Base-by-base conservation (phyloP, 176 grass and related monocot species). In the Juncus inflexus region DNA sequence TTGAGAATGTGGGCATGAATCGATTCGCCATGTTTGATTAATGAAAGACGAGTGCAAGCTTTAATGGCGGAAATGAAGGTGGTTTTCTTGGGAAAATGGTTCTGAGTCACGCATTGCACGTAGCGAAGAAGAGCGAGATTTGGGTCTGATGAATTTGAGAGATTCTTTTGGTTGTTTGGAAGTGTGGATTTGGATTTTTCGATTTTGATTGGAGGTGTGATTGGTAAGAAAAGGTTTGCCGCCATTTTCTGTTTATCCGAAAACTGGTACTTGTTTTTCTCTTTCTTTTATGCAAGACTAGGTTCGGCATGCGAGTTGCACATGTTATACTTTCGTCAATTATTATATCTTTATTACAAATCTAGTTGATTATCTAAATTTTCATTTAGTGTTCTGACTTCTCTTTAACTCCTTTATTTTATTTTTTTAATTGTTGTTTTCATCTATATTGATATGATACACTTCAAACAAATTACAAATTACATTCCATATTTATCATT, bases 1-100 rank as follows among this genome's bases (percentile, higher is more conserved):
- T 80, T 79, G 10, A 79, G 60, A 51, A 79, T 54, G 40, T 64
- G 53, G 7, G 77, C 60, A 15, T 80, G 77, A 65, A 81, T 63
- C 5, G 78, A 54, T 81, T 71, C 67, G 35, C 78, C 78, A 14
- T 62, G 15, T 42, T 16, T 9, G 56, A 60, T 35, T 58, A 73
- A 55, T 8, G 56, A 41, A 39, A 69, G 62, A 28, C 45, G 53
- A 16, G 78, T 55, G 50, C 63, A 63, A 2, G 63, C 72, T 28
- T 63, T 81, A 19, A 81, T 64, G 43, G 78, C 72, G 16, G 78
- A 55, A 54, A 81, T 63, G 49, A 75, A 61, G 63, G 64, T 49
- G 14, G 71, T 65, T 81, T 81, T 81, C n/a, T 40, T 51, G 10
- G 78, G 72, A 12, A 62, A 5, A 35, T 52, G 56, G 35, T 38